Conservation (phyloP, 192 early-diverging fungal species). For the Rhizoclosmatium globosum region DNA sequence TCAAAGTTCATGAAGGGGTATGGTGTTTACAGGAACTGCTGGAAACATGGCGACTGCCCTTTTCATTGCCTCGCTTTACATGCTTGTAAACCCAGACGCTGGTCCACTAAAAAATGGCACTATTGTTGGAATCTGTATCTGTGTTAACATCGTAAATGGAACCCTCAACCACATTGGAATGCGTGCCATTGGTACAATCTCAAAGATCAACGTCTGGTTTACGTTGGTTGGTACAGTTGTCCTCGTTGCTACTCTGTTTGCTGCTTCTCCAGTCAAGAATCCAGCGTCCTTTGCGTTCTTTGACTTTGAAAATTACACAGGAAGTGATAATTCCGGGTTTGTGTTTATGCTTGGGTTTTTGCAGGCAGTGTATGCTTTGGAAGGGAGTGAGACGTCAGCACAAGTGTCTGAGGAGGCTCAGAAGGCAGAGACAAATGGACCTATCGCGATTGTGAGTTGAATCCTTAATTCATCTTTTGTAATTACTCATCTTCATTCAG, state of each 20-base stretch:
- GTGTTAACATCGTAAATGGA: not conserved
- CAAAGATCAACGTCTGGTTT: slow-evolving; percentile 5
- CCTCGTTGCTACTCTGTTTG: not conserved
- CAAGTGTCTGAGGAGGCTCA: not conserved
- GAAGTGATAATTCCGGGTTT: not conserved
- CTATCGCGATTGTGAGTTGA: slow-evolving; percentile 1
- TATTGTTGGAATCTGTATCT: not conserved
- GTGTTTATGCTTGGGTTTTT: not conserved
- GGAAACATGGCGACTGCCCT: not conserved
- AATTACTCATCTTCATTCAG: too few relatives aligned
- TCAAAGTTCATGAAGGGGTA: not conserved
- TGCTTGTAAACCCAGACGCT: not conserved
- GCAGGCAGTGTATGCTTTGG: too few relatives aligned
- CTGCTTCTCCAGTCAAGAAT: not conserved
- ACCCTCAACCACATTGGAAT: not conserved
- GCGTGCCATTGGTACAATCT: not conserved
- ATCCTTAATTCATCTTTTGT: too few relatives aligned
- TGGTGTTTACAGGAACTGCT: not conserved
- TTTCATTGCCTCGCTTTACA: not conserved
- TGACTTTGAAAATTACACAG: slow-evolving; percentile 1
- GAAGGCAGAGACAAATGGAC: not conserved
- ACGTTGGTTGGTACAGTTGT: not conserved
- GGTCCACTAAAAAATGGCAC: not conserved
- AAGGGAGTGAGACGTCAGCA: not conserved
- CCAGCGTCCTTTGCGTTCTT: not conserved